A percentile compares a stretch with the other conserved stretches of the same genome.
phyloP scores from a whole-genome alignment of 768 basidiomycete genomes.

The Termitomyces sp. region DNA sequence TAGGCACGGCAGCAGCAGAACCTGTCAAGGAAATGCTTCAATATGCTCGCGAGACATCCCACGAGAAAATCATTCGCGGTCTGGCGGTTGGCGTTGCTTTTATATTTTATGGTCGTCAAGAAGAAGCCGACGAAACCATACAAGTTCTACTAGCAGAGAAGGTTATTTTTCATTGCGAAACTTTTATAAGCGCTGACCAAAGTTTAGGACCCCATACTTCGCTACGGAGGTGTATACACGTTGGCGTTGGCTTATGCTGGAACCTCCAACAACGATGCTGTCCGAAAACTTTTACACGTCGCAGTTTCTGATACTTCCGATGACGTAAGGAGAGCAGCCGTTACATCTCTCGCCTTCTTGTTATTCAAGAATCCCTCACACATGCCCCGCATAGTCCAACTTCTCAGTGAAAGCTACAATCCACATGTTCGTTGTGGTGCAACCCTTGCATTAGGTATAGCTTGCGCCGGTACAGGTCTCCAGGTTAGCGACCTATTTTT shows the following conservation, averaged over 20 bases:
- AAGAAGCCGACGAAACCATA: slow-evolving; percentile 86
- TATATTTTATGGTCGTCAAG: slow-evolving; percentile 89
- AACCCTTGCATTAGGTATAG: slow-evolving; percentile 93
- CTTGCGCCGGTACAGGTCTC: slow-evolving; percentile 95
- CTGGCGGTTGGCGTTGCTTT: slow-evolving; percentile 91
- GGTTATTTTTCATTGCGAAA: slow-evolving; percentile 37
- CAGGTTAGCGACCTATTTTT: slow-evolving; percentile 48
- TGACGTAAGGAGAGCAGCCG: slow-evolving; percentile 95
- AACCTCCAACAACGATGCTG: slow-evolving; percentile 90
- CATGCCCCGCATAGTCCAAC: slow-evolving; percentile 95
- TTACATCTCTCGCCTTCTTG: slow-evolving; percentile 92
- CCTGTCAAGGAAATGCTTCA: slow-evolving; percentile 92
- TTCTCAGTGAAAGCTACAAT: slow-evolving; percentile 97
- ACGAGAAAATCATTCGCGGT: slow-evolving; percentile 98
- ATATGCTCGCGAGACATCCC: slow-evolving; percentile 96
- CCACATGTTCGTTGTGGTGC: slow-evolving; percentile 98
- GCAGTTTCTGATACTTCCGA: slow-evolving; percentile 98
- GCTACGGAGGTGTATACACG: slow-evolving; percentile 97
- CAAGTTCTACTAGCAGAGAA: slow-evolving; percentile 80
- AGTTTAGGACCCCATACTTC: slow-evolving; percentile 86
- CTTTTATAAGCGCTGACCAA: neutral
- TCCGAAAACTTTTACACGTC: slow-evolving; percentile 88
- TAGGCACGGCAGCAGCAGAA: slow-evolving; percentile 82
- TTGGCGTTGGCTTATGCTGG: slow-evolving; percentile 96
- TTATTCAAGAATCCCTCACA: slow-evolving; percentile 96